Conservation (phyloP, 2,329 filamentous ascomycete species). For the Colletotrichum sp. region DNA sequence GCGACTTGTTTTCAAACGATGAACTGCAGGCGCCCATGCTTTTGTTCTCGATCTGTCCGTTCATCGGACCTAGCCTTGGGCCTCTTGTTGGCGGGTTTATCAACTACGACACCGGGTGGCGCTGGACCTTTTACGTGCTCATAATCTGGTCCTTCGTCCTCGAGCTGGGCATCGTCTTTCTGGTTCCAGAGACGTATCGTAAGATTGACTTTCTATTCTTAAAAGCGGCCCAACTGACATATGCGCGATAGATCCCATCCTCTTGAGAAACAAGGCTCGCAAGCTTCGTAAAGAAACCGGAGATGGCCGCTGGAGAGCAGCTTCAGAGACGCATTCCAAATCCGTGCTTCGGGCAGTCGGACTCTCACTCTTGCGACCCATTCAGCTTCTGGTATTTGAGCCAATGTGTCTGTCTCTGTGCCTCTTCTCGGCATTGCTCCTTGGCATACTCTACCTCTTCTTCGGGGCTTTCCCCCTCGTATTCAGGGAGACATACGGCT, state of each 20-base stretch:
- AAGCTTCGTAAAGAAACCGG: slow-evolving; percentile 75
- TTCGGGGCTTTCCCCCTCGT: slow-evolving; percentile 88
- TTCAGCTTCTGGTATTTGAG: slow-evolving; percentile 80
- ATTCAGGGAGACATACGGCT: slow-evolving; percentile 75
- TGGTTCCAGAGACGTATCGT: slow-evolving; percentile 90
- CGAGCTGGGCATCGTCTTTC: slow-evolving; percentile 66
- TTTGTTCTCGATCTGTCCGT: slow-evolving; percentile 72
- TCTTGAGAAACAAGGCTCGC: slow-evolving; percentile 75
- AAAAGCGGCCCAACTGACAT: slow-evolving; percentile 4
- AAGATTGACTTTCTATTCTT: slow-evolving; percentile 26
- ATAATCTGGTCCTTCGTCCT: slow-evolving; percentile 80
- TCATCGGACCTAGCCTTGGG: slow-evolving; percentile 65
- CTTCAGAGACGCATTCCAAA: slow-evolving; percentile 74
- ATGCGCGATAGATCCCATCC: slow-evolving; percentile 58
- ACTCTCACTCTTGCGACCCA: slow-evolving; percentile 68
- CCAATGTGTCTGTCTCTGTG: slow-evolving; percentile 87
- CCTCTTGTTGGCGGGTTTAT: slow-evolving; percentile 80
- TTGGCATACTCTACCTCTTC: slow-evolving; percentile 89
- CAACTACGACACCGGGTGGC: slow-evolving; percentile 76
- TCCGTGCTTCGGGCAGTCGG: slow-evolving; percentile 69
- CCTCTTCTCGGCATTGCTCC: slow-evolving; percentile 81
- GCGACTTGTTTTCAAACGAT: slow-evolving; percentile 74
- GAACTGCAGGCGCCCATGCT: slow-evolving; percentile 84
- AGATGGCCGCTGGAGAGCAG: slow-evolving; percentile 76
- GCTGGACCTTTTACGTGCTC: slow-evolving; percentile 85